Conservation (phyloP, 2,329 filamentous ascomycete species). For the Magnaporthiopsis incrustans region DNA sequence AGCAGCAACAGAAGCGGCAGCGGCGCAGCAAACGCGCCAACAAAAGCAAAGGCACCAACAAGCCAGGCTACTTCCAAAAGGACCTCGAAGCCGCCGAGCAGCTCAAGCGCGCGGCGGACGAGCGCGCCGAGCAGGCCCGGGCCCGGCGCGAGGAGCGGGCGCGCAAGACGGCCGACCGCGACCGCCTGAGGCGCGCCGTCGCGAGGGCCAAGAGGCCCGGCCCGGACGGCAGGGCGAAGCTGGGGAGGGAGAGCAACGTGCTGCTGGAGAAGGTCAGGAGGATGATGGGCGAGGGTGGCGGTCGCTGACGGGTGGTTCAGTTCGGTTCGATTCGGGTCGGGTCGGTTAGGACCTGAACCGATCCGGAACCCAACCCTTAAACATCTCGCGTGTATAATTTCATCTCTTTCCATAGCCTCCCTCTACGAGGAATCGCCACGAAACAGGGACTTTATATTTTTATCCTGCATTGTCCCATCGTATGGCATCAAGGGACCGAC, state of each 20-base stretch:
- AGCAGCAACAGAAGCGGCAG: not conserved
- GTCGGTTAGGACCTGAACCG: too few species aligned
- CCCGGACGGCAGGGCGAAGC: slow-evolving; percentile 59
- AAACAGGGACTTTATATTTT: too few species aligned
- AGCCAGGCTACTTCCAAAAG: slow-evolving; percentile 57
- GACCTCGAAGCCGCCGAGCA: slow-evolving; percentile 43
- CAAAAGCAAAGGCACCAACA: slow-evolving; percentile 18
- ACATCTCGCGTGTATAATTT: too few species aligned
- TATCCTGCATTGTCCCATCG: too few species aligned
- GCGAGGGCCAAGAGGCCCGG: slow-evolving; percentile 63
- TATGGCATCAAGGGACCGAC: too few species aligned
- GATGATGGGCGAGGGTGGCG: slow-evolving; percentile 44
- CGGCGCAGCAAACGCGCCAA: slow-evolving; percentile 14
- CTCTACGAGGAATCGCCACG: too few species aligned
- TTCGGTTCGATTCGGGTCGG: too few species aligned
- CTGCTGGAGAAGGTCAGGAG: slow-evolving; percentile 71
- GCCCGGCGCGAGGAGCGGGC: slow-evolving; percentile 42
- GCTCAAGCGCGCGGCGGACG: slow-evolving; percentile 18
- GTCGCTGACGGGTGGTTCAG: not conserved
- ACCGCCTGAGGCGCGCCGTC: slow-evolving; percentile 57
- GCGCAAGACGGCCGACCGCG: slow-evolving; percentile 55
- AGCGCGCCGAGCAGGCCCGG: slow-evolving; percentile 38
- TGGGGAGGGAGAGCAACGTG: slow-evolving; percentile 73
- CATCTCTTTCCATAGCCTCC: too few species aligned
- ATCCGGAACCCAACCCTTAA: too few species aligned